Evolutionary conservation across 176 grass and related monocot species (phyloP), one percentile per base, ranked within the genome.

Genomic region (Carex scoparia): DNA sequence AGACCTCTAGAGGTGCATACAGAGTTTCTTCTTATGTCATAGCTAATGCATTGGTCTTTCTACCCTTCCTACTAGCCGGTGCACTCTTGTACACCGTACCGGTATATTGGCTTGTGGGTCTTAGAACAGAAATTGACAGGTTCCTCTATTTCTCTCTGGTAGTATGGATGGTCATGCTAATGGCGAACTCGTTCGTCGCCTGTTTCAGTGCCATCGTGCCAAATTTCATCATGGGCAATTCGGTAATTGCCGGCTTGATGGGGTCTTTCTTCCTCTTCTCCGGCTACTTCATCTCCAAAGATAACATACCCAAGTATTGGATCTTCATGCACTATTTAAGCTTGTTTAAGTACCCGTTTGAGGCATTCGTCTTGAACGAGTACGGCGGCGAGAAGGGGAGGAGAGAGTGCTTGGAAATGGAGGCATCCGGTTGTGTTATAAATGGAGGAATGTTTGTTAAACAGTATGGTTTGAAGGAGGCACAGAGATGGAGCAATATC

Each of bases 221-320:
- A 0, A 98, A 90, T 44, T 98, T 93, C 86, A 98, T 98, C 91
- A 85, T 95, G 59, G 95, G 93, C 12, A 98, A 94, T 82, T 98
- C 95, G 63, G 65, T 93, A 84, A 89, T 94, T 4, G 42, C 91
- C 1, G 95, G 93, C 0, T 69, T 98, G 59, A 90, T 98, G 86
- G 93, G 93, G 3, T 91, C 91, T 77, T 98, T 98, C 95, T 98
- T 98, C 85, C 95, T 98, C 84, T 98, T 98, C 88, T 98, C 95
- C 2, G 93, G 93, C 10, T 98, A 98, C 88, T 98, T 98, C 91
- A 91, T 95, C 1, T 86, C 93, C 0, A 89, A 92, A 88, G 85
- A 81, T 46, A 74, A 80, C 74, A 98, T 98, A 82, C 95, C 95
- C 48, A 87, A 79, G 15, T 98, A 98, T 64, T 98, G 95, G 95